phyloP scores from a whole-genome alignment of 805 yeast species.

The Lipomyces sp. region DNA sequence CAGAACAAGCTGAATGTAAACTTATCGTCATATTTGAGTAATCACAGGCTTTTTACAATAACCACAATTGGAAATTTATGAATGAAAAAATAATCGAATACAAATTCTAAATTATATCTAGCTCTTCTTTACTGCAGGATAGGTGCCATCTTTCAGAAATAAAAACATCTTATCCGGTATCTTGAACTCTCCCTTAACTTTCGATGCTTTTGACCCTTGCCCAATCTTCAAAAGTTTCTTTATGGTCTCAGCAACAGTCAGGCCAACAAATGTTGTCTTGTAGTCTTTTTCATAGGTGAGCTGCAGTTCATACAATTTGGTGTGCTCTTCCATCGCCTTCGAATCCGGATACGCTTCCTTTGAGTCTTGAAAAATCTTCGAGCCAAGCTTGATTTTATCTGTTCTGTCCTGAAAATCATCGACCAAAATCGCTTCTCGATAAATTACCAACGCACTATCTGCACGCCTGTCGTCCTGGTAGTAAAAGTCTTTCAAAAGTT shows the following conservation, averaged over 20 bases:
- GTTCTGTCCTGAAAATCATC: slow-evolving; percentile 25
- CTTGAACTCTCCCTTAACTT: slow-evolving; percentile 51
- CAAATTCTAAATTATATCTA: too few relatives aligned
- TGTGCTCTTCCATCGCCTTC: slow-evolving; percentile 46
- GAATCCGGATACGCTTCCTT: slow-evolving; percentile 40
- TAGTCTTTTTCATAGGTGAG: slow-evolving; percentile 44
- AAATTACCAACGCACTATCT: slow-evolving; percentile 46
- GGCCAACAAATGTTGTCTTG: slow-evolving; percentile 41
- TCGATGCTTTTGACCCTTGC: slow-evolving; percentile 50
- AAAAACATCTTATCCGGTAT: slow-evolving; percentile 44
- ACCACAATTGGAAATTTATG: too few relatives aligned
- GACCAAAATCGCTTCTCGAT: slow-evolving; percentile 34
- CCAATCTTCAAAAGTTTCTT: slow-evolving; percentile 45
- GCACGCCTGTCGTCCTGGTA: slow-evolving; percentile 60
- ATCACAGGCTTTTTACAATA: too few relatives aligned
- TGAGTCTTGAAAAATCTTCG: slow-evolving; percentile 39
- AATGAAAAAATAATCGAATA: too few relatives aligned
- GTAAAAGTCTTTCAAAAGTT: slow-evolving; percentile 51
- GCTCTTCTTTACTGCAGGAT: slow-evolving; percentile 19
- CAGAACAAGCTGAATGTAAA: too few relatives aligned
- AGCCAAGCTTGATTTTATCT: slow-evolving; percentile 34
- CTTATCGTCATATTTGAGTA: too few relatives aligned
- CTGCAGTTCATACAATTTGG: slow-evolving; percentile 46
- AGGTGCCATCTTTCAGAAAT: slow-evolving; percentile 23
- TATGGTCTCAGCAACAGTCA: slow-evolving; percentile 51